Percentiles rank a stretch among this genome's conserved stretches.
These are phyloP conservation scores for Apostasia shenzhenica DNA, from an alignment of 106 monocot species.

Conservation along the genomic window DNA sequence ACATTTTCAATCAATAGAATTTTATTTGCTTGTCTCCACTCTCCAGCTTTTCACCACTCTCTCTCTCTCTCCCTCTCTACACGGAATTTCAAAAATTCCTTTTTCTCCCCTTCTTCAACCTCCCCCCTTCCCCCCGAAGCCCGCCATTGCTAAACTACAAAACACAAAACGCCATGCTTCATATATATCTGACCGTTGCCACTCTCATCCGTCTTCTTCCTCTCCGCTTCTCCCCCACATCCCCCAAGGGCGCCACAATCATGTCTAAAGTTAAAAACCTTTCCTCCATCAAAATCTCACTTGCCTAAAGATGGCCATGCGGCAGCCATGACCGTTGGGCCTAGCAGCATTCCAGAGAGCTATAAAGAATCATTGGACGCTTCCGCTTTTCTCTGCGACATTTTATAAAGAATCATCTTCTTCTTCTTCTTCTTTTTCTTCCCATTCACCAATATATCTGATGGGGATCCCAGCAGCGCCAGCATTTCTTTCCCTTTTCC, in stretches of 20 bases:
- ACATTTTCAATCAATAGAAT: too few relatives aligned
- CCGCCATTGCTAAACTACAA: not conserved
- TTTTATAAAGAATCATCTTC: not conserved
- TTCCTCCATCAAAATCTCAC: not conserved
- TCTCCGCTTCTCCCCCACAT: too few relatives aligned
- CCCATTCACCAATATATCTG: not conserved
- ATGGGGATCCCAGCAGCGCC: conserved; percentile 1
- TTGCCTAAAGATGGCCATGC: not conserved
- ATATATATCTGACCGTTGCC: not conserved
- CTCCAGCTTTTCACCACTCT: not conserved
- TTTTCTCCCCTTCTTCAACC: not conserved
- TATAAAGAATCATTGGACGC: not conserved
- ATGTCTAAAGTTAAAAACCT: not conserved
- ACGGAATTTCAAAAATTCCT: not conserved
- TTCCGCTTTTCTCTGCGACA: not conserved
- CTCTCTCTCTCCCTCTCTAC: not conserved
- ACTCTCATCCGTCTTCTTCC: too few relatives aligned
- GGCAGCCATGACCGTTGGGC: conserved; percentile 14
- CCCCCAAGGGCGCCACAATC: too few relatives aligned
- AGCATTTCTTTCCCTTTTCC: conserved; percentile 10
- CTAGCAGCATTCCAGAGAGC: conserved; percentile 3
- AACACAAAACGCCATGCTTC: not conserved
- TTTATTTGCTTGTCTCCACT: too few relatives aligned
- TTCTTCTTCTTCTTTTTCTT: not conserved
- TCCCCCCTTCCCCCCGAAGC: not conserved